Base-by-base conservation (phyloP, 2,329 filamentous ascomycete genomes). In the Diaporthe longicolla region DNA sequence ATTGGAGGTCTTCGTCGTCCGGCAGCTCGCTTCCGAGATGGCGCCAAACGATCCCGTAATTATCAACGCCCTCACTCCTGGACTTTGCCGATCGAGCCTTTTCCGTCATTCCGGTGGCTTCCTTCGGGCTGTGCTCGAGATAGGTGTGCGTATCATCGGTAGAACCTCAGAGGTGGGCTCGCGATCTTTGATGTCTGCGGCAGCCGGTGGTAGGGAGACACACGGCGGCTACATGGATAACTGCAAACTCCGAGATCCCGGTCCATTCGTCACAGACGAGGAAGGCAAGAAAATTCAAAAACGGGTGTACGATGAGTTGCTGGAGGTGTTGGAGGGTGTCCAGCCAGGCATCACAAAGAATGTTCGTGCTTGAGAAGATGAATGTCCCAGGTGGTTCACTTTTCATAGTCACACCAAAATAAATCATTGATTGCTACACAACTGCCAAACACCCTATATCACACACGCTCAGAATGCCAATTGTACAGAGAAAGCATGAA, bases 201-300 rank as follows among this genome's bases (percentile, higher is more conserved):
- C 83, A 0, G 79, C 82, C 35, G 81, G 81, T 13, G 82, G 80
- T 0, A 78, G 80, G 8, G 82, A 84, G 50, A 81, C 81, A 0
- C 85, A 87, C 70, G 86, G 86, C 4, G 77, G 79, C 40, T 87
- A 84, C 74, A 80, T 87, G 76, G 80, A 81, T 52, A 78, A 83
- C 40, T 83, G 82, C n/a, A 73, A 75, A 37, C 72, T 83, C 35
- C 73, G 70, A 11, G 73, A 76, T 17, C 78, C 79, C 4, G 82
- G 81, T 57, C 40, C 69, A 0, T 83, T 79, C 75, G 83, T 84
- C 2, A 69, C 78, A 71, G 83, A 84, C 5, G 79, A 82, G 4
- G 81, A 85, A 52, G 86, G 85, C 0, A 76, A 77, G 37, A 71
- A 79, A 66, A 71, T 80, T 63, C 84, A 84, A 72, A 77, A 79